Base-by-base conservation (phyloP, 75 land plant genomes). In the Pseudotsuga menziesii region DNA sequence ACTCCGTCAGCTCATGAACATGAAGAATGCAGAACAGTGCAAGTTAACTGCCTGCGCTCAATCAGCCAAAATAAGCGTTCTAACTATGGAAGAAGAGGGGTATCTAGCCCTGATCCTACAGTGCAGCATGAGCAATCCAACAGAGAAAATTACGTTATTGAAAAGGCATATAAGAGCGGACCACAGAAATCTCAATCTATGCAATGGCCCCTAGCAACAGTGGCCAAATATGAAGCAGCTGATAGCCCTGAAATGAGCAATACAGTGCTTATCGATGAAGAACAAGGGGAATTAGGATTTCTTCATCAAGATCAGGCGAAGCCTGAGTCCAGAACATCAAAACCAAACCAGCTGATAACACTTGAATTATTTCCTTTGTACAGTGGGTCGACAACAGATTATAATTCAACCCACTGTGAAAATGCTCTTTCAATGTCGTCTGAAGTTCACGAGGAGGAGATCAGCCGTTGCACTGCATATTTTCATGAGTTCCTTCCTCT, bases 321-420 rank as follows among this genome's bases (percentile, higher is more conserved):
- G 54, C 1, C 12, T 48, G 54, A 9, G 9, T 9, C 13, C 12
- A 48, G 54, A 48, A 48, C 54, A 48, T 48, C 54, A 48, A 48
- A 48, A 48, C 54, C 22, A 6, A 58, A 58, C 19, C 22, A 58
- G 23, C 72, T 41, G n/a, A 69, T 39, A 36, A 69, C 72, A 20
- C 72, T 69, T n/a, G 72, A 69, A 69, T 22, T 69, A 11, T 69
- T 69, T 69, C 72, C 72, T 69, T 22, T 69, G 54, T 8, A 69
- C n/a, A 41, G 52, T 41, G 54, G 39, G 25, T 16, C 41, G 72
- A 69, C 3, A 17, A 7, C 52, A 64, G 35, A 29, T 41, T 6
- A 9, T 20, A n/a, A 41, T n/a, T 39, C n/a, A 41, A 69, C 20
- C 0, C 25, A 20, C 54, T 39, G 52, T 41, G 14, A 39, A 20